Conservation (phyloP, 805 yeast species). For the Isabelozyma heimii region DNA sequence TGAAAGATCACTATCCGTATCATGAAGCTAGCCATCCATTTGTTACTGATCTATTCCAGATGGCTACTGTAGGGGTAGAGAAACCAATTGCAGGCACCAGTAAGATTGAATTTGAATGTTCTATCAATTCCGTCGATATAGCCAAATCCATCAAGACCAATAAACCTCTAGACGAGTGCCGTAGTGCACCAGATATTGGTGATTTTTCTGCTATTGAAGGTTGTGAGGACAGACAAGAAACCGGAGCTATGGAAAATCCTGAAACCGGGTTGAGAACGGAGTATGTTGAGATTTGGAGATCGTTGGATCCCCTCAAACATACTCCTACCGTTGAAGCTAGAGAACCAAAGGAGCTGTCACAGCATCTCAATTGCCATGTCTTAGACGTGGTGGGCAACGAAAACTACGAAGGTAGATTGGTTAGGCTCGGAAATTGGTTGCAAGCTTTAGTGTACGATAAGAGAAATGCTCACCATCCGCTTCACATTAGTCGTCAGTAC, state of each 20-base stretch:
- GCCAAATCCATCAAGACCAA: slow-evolving; percentile 24
- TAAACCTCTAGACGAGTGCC: slow-evolving; percentile 25
- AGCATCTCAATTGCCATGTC: slow-evolving; percentile 14
- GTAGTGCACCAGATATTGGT: slow-evolving; percentile 43
- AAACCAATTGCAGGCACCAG: slow-evolving; percentile 31
- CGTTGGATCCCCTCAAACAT: slow-evolving; percentile 38
- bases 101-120: slow-evolving; percentile 39
- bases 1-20: slow-evolving; percentile 12
- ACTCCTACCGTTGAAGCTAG: slow-evolving; percentile 25
- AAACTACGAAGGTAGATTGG: slow-evolving; percentile 41
- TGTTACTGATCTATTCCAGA: slow-evolving; percentile 41
- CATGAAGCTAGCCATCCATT: slow-evolving; percentile 9
- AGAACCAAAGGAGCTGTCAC: slow-evolving; percentile 10
- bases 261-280: slow-evolving; percentile 38
- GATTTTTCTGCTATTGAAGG: slow-evolving; percentile 36
- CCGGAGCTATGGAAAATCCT: slow-evolving; percentile 48
- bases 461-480: slow-evolving; percentile 13
- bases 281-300: slow-evolving; percentile 56
- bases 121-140: slow-evolving; percentile 41
- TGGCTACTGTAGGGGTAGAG: slow-evolving; percentile 57
- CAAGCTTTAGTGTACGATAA: slow-evolving; percentile 45
- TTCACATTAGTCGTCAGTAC: slow-evolving; percentile 26
- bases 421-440: slow-evolving; percentile 49
- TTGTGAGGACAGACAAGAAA: slow-evolving; percentile 45
- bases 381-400: slow-evolving; percentile 10